Evolutionary conservation across 345 rosid species (phyloP).

Genomic region (Sonneratia alba): DNA sequence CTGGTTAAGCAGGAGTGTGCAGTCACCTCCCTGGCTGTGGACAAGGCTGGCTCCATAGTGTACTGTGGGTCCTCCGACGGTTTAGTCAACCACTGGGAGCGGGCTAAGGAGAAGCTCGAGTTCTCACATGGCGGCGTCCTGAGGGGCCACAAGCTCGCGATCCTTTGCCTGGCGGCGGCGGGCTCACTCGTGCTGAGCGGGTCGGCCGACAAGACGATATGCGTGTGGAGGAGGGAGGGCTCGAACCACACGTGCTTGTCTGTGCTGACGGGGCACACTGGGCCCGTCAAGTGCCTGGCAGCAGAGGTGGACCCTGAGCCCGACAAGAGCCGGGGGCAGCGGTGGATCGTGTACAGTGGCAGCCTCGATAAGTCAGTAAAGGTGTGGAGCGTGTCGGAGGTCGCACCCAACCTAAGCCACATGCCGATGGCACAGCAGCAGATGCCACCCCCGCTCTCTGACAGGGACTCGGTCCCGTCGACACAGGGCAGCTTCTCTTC

Average conservation of each 20-base stretch:
- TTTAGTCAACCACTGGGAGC: constrained; percentile 75
- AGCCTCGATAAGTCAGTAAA: constrained; percentile 88
- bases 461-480: constrained; percentile 22
- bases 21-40: constrained; percentile 69
- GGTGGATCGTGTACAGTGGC: constrained; percentile 89
- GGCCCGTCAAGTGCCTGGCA: constrained; percentile 88
- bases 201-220: constrained; percentile 91
- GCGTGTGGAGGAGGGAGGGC: constrained; percentile 81
- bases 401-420: constrained; percentile 33
- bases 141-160: constrained; percentile 82
- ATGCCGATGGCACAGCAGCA: constrained; percentile 32
- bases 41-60: constrained; percentile 32
- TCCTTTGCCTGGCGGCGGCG: constrained; percentile 68
- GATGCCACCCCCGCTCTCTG: constrained; percentile 13
- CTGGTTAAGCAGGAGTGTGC: constrained; percentile 80
- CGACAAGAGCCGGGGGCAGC: constrained; percentile 23
- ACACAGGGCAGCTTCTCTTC: constrained; percentile 14
- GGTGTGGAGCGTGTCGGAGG: constrained; percentile 84
- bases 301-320: constrained; percentile 56
- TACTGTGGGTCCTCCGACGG: constrained; percentile 95
- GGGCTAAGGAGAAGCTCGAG: constrained; percentile 30
- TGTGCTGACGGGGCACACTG: constrained; percentile 79
- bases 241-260: constrained; percentile 67
- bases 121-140: constrained; percentile 69
- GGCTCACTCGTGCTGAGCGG: constrained; percentile 79